These are phyloP conservation scores for Fusarium bulbicola DNA, from an alignment of 2,329 filamentous ascomycete genomes.

Conservation along the genomic window DNA sequence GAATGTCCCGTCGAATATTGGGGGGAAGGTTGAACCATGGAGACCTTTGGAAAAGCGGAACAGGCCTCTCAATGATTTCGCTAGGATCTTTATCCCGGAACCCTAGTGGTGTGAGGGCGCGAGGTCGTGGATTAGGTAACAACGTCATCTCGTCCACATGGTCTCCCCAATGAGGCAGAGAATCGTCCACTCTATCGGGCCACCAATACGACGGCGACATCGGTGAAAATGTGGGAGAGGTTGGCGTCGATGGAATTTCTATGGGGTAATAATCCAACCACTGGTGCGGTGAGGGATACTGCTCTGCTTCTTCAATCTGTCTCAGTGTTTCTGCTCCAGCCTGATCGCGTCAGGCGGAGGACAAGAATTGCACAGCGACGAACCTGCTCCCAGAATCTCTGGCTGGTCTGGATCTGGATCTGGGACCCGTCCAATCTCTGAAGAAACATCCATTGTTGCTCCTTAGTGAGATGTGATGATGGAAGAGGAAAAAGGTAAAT, in stretches of 20 bases:
- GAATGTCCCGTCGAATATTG: background rate
- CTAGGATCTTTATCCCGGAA: background rate
- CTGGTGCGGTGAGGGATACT: background rate
- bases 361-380: too few relatives aligned
- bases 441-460: background rate
- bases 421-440: too few relatives aligned
- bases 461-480: background rate
- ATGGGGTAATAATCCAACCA: background rate
- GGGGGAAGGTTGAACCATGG: conserved; percentile 1
- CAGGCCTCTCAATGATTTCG: background rate
- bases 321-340: background rate
- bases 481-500: background rate
- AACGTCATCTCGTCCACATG: background rate
- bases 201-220: background rate
- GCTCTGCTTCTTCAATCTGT: background rate
- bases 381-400: background rate
- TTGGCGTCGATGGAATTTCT: background rate
- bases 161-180: background rate
- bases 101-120: background rate
- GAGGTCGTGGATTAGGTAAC: background rate
- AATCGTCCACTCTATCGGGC: background rate
- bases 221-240: background rate
- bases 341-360: background rate
- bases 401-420: background rate
- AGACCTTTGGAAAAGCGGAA: background rate